phyloP scores from a whole-genome alignment of 345 rosid genomes.

The Citrus australasica region DNA sequence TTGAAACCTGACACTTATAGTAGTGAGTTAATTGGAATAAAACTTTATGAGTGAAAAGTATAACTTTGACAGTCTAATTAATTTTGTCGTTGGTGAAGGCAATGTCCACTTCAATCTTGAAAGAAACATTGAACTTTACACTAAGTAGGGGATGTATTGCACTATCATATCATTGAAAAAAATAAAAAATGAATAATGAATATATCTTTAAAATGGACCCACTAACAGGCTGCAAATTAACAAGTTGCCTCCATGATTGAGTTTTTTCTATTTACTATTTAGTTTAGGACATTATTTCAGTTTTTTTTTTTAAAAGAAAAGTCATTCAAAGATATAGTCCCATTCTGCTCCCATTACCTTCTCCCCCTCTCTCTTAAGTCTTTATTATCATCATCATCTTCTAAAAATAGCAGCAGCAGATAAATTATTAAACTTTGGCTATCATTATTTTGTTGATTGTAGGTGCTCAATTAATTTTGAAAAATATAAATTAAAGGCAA shows the following conservation, averaged over 20 bases:
- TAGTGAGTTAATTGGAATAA: no score
- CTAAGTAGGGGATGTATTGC: background rate
- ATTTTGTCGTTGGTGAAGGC: constrained; percentile 8
- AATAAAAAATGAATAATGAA: no score
- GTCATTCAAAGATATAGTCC: background rate
- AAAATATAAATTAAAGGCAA: background rate
- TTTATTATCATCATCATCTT: no score
- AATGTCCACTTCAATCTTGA: background rate
- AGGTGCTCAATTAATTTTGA: background rate
- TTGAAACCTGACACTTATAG: no score
- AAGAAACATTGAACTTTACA: background rate
- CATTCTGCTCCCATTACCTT: background rate
- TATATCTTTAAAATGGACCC: background rate
- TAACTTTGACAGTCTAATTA: background rate
- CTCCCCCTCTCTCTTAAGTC: background rate
- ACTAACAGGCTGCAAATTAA: background rate
- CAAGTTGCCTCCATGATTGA: constrained; percentile 9
- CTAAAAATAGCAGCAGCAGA: no score
- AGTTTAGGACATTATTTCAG: background rate
- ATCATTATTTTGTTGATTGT: background rate
- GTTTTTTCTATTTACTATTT: background rate
- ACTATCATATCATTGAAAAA: background rate
- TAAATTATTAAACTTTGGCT: background rate
- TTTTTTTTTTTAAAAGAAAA: background rate
- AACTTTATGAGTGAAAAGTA: no score